Conservation (phyloP, 768 basidiomycete genomes). For the Rhodotorula sphaerocarpa region DNA sequence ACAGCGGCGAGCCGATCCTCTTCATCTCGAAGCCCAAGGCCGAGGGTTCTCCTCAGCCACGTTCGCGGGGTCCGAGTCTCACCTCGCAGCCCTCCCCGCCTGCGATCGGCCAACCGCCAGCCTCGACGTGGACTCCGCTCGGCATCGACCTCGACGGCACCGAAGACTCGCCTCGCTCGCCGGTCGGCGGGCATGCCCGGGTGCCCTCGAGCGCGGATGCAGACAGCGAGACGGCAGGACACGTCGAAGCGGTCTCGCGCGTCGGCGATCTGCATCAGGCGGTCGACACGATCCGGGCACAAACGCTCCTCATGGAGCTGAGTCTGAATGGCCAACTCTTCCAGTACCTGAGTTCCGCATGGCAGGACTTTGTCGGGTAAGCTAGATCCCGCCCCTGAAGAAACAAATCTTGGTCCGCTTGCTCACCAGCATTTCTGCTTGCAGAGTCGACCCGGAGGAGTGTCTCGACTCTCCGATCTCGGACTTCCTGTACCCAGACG, state of each 20-base stretch:
- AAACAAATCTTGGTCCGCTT: no score
- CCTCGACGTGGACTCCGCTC: constrained; percentile 26
- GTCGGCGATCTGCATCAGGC: constrained; percentile 79
- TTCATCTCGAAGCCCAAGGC: constrained; percentile 81
- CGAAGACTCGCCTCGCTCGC: not conserved
- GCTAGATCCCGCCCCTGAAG: constrained; percentile 41
- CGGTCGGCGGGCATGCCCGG: not conserved
- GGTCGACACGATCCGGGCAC: constrained; percentile 89
- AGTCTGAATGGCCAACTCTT: constrained; percentile 88
- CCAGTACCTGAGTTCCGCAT: constrained; percentile 92
- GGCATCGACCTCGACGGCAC: constrained; percentile 36
- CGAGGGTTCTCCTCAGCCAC: constrained; percentile 58
- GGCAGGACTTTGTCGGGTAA: constrained; percentile 83
- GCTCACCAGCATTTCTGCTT: not conserved
- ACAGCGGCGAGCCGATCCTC: constrained; percentile 79
- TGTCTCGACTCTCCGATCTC: constrained; percentile 73
- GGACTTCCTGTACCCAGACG: constrained; percentile 64
- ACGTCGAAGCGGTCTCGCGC: constrained; percentile 55
- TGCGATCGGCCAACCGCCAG: not conserved
- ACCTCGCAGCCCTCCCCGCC: constrained; percentile 10
- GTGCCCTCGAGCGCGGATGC: no score
- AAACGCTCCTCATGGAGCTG: constrained; percentile 92
- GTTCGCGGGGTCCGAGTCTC: constrained; percentile 52
- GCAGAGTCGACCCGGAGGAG: constrained; percentile 72
- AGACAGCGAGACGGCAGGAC: not conserved